phyloP scores from a whole-genome alignment of 2,329 filamentous ascomycete genomes.

The Calcarisporium arbuscula region DNA sequence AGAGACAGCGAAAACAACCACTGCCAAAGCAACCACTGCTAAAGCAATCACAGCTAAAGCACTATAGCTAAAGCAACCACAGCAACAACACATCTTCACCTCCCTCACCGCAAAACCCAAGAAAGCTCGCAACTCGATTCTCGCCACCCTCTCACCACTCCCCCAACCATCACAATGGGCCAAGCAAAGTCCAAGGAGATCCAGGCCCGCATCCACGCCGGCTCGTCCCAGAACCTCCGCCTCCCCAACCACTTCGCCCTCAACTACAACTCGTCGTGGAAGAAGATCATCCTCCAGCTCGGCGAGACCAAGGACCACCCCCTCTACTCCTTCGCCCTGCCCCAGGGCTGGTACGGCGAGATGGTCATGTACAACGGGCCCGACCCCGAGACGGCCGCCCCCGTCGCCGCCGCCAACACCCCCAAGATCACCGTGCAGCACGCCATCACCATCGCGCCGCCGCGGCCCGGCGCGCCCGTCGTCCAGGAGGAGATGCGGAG shows the following conservation, averaged over 20 bases:
- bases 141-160: no score
- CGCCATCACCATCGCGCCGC: conserved; percentile 9
- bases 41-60: no score
- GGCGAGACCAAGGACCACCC: not conserved
- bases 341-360: conserved; percentile 6
- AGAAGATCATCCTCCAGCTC: conserved; percentile 3
- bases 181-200: conserved; percentile 3
- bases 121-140: no score
- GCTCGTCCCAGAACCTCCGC: not conserved
- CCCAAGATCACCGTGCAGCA: conserved; percentile 1
- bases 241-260: conserved; percentile 4
- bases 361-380: conserved; percentile 9
- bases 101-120: no score
- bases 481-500: conserved; percentile 7
- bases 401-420: conserved; percentile 6
- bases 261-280: conserved; percentile 6
- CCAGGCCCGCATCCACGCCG: conserved; percentile 2
- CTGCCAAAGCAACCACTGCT: no score
- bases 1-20: no score
- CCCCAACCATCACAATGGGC: conserved; percentile 2
- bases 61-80: no score
- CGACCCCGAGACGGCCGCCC: conserved; percentile 3
- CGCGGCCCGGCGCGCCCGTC: conserved; percentile 6
- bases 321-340: conserved; percentile 6
- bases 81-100: no score